Evolutionary conservation across 2,329 filamentous ascomycete genomes (phyloP).

Genomic region (Microcera coccophila): DNA sequence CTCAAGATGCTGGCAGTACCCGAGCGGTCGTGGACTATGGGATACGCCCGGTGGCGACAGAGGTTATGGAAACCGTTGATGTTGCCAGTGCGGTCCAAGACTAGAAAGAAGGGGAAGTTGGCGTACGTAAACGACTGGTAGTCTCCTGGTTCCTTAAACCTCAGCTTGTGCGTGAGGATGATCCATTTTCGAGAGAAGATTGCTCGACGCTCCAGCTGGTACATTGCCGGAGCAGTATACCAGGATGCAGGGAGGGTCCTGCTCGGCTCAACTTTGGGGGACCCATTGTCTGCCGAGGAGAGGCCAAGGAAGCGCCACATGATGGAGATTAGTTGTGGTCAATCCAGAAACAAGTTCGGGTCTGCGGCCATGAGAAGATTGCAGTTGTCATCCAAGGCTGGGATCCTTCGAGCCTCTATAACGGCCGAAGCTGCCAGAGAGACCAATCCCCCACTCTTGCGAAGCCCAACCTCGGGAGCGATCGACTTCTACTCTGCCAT

Average conservation of each 20-base stretch:
- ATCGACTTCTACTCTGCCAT: no score
- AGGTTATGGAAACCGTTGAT: slow-evolving; percentile 60
- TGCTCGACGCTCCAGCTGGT: slow-evolving; percentile 51
- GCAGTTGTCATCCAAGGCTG: no score
- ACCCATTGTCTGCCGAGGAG: slow-evolving; percentile 3
- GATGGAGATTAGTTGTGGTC: background rate
- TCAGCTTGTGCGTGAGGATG: slow-evolving; percentile 48
- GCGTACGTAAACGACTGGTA: slow-evolving; percentile 54
- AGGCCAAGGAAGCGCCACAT: slow-evolving; percentile 17
- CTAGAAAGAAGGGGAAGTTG: slow-evolving; percentile 52
- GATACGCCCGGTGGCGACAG: slow-evolving; percentile 57
- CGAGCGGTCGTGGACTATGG: slow-evolving; percentile 46
- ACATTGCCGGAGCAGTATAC: slow-evolving; percentile 49
- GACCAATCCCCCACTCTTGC: no score
- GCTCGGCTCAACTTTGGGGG: slow-evolving; percentile 6
- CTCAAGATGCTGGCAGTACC: slow-evolving; percentile 50
- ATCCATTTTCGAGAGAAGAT: slow-evolving; percentile 55
- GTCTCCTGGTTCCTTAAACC: slow-evolving; percentile 49
- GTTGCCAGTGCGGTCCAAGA: slow-evolving; percentile 44
- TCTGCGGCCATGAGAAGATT: no score
- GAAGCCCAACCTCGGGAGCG: no score
- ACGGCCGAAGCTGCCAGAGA: no score
- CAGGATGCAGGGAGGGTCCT: slow-evolving; percentile 45
- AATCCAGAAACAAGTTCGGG: no score
- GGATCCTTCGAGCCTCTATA: no score